phyloP scores from a whole-genome alignment of 176 grass and related monocot genomes.

The Eleusine indica region DNA sequence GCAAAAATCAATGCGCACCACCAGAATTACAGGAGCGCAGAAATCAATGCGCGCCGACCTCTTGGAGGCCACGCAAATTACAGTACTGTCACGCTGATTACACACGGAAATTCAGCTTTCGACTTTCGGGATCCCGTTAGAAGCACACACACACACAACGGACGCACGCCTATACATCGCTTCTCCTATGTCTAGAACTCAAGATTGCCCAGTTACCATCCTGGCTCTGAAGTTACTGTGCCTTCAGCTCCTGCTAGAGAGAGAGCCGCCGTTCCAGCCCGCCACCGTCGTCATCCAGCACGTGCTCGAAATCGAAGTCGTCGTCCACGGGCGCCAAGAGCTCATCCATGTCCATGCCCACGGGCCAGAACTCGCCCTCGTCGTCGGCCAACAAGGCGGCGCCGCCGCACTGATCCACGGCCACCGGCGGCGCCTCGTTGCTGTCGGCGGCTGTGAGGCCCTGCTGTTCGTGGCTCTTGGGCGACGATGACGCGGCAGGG shows the following conservation, averaged over 20 bases:
- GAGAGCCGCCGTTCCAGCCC: slow-evolving; percentile 46
- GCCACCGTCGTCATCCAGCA: slow-evolving; percentile 16
- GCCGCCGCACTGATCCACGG: neutral
- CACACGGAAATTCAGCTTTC: neutral
- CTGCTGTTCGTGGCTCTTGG: slow-evolving; percentile 32
- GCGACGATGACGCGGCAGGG: slow-evolving; percentile 1
- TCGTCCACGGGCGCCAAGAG: slow-evolving; percentile 47
- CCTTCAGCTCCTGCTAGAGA: slow-evolving; percentile 28
- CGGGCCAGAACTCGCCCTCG: slow-evolving; percentile 45
- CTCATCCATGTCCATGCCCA: slow-evolving; percentile 53
- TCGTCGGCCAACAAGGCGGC: slow-evolving; percentile 26
- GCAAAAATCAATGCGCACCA: slow-evolving; percentile 10
- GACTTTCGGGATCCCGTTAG: slow-evolving; percentile 26
- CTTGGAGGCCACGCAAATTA: neutral
- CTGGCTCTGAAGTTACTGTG: neutral
- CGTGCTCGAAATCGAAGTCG: slow-evolving; percentile 48
- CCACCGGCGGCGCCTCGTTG: slow-evolving; percentile 17
- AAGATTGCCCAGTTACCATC: neutral
- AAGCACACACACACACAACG: neutral
- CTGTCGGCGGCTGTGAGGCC: slow-evolving; percentile 1
- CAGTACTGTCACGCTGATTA: neutral
- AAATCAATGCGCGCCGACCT: slow-evolving; percentile 22
- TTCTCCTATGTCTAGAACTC: slow-evolving; percentile 8
- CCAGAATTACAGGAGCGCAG: neutral
- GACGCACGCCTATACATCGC: slow-evolving; percentile 30